Evolutionary conservation across 2,329 filamentous ascomycete species (phyloP), one percentile per base, ranked within the genome.

Genomic region (Epichloe gansuensis): DNA sequence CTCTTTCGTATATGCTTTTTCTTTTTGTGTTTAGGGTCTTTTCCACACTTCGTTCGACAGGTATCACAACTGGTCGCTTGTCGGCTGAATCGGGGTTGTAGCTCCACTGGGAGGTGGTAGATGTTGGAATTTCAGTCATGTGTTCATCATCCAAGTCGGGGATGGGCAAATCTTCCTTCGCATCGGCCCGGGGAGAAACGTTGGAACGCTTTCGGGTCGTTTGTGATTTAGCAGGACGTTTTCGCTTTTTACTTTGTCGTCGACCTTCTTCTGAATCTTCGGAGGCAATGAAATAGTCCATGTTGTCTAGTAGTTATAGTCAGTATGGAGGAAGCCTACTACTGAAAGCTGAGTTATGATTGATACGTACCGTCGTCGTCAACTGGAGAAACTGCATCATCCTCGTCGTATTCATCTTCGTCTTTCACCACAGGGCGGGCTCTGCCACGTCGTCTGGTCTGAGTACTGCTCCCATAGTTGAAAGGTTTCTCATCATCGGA

Each of bases 281-380:
- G 0, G 86, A 82, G 4, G 86, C 90, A 25, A 97, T 75, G 62
- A 97, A 97, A 65, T 95, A 87, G 56, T 85, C 88, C 72, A 94
- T 81, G 51, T 93, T 88, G 69, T 76, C 72, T 79, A 48, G n/a
- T 37, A 38, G 13, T 2, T 9, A 8, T 15, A n/a, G 50, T 61
- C 41, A 60, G 57, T 2, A 17, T 35, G 47, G 25, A 23, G 31
- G 34, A 31, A 38, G 25, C 7, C 15, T 11, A n/a, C 6, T 11
- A 23, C 9, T 21, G n/a, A 13, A 42, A 44, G 17, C 13, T 5
- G 2, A 3, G 4, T 7, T 12, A 0, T 43, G 9, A 17, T 25
- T 8, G n/a, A 34, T 38, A 35, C 56, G 42, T 68, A 83, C 78
- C 80, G 63, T 83, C 81, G 57, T 83, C 81, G n/a, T 82, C 77